phyloP scores from a whole-genome alignment of 306 rosid species.

The Dryas drummondii region DNA sequence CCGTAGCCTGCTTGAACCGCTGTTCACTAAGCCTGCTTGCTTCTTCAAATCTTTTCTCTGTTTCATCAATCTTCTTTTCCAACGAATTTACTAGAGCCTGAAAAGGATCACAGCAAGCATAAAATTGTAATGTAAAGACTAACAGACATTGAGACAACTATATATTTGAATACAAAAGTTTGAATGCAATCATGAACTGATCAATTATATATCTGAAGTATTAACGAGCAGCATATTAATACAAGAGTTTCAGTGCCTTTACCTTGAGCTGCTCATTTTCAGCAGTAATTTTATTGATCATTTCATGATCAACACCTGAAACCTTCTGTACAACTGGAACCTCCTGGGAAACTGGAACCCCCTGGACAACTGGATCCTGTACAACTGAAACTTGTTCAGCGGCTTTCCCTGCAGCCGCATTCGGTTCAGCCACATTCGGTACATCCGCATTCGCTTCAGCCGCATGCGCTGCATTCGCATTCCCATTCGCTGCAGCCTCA shows the following conservation, averaged over 20 bases:
- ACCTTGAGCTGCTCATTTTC: conserved; percentile 83
- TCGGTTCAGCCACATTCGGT: too few species aligned
- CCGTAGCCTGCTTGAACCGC: conserved; percentile 70
- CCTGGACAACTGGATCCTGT: conserved; percentile 41
- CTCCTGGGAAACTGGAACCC: too few species aligned
- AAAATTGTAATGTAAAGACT: conserved; percentile 8
- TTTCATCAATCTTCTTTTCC: conserved; percentile 69
- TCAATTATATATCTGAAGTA: neutral
- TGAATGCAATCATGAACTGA: neutral
- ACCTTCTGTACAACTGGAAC: conserved; percentile 36
- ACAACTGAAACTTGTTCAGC: conserved; percentile 37
- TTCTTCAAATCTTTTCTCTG: conserved; percentile 58
- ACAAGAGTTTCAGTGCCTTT: conserved; percentile 10
- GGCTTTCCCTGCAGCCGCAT: neutral
- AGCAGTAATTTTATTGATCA: conserved; percentile 49
- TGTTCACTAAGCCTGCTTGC: conserved; percentile 63
- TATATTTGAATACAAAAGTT: neutral
- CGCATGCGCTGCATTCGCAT: too few species aligned
- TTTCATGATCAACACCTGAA: conserved; percentile 52
- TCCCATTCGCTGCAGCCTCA: conserved; percentile 36
- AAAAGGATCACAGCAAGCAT: conserved; percentile 26
- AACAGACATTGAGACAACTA: conserved; percentile 10
- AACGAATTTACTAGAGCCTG: conserved; percentile 71
- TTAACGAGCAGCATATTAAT: neutral
- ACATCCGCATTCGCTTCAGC: too few species aligned